Conservation (phyloP, 2,329 filamentous ascomycete species). For the Fusarium multiceps region DNA sequence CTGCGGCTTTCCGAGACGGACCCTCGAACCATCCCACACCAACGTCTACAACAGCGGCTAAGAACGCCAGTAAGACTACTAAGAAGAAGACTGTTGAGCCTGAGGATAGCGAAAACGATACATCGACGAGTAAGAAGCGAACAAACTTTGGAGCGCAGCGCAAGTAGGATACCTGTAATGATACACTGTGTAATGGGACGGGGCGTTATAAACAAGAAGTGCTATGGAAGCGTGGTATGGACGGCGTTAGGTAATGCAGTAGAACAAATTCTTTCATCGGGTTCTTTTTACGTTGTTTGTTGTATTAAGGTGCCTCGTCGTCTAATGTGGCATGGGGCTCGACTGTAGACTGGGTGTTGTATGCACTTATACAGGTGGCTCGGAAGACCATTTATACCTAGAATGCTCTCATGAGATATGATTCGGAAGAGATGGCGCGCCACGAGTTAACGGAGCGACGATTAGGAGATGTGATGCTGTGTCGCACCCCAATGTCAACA, state of each 20-base stretch:
- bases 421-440: not conserved
- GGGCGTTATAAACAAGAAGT: constrained; percentile 14
- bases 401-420: not conserved
- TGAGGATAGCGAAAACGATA: constrained; percentile 70
- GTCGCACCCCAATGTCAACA: not conserved
- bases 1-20: constrained; percentile 63
- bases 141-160: constrained; percentile 68
- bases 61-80: constrained; percentile 62
- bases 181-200: not conserved
- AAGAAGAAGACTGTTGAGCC: constrained; percentile 61
- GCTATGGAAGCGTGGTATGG: constrained; percentile 7
- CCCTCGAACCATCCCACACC: constrained; percentile 67
- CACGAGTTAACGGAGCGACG: not conserved
- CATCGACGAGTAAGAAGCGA: constrained; percentile 63
- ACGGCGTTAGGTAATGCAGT: constrained; percentile 19
- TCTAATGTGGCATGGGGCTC: not conserved
- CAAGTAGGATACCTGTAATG: constrained; percentile 52
- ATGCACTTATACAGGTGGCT: not conserved
- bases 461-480: not conserved
- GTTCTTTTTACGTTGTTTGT: not conserved
- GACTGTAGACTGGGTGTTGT: not conserved
- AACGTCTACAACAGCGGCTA: constrained; percentile 62
- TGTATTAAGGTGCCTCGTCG: not conserved
- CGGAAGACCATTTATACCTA: not conserved
- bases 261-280: not conserved